Conservation (phyloP, 2,329 filamentous ascomycete species). For the Claviceps fusiformis region DNA sequence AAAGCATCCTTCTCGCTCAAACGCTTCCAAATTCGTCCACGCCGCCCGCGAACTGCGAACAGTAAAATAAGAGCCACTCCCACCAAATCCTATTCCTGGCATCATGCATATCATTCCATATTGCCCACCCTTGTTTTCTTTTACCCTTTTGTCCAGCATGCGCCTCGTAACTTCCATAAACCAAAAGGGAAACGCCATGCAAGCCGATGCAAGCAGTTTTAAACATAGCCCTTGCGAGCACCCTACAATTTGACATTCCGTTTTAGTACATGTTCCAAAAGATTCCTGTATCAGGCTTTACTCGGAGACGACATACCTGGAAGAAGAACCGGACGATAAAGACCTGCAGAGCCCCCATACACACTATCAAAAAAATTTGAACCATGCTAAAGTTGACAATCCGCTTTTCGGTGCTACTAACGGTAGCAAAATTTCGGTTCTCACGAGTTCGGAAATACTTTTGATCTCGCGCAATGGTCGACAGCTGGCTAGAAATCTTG, state of each 20-base stretch:
- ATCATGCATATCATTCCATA: constrained; percentile 15
- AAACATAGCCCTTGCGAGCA: constrained; percentile 57
- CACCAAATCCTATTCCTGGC: constrained; percentile 7
- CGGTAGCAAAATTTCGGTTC: constrained; percentile 97
- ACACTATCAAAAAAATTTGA: constrained; percentile 80
- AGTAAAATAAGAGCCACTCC: neutral
- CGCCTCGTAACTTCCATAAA: constrained; percentile 18
- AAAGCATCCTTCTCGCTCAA: neutral
- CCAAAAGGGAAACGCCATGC: constrained; percentile 5
- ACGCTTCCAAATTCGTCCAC: neutral
- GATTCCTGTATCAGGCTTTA: neutral
- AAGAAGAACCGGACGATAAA: constrained; percentile 99
- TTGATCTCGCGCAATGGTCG: constrained; percentile 89
- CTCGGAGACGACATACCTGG: constrained; percentile 42
- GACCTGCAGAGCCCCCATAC: constrained; percentile 92
- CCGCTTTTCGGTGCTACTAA: constrained; percentile 84
- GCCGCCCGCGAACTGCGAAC: neutral
- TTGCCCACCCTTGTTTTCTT: constrained; percentile 11
- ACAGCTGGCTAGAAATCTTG: constrained; percentile 85
- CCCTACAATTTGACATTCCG: constrained; percentile 27
- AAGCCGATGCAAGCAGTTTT: constrained; percentile 15
- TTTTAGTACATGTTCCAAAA: constrained; percentile 5
- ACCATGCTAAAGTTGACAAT: constrained; percentile 97
- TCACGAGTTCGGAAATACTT: constrained; percentile 99
- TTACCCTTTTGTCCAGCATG: constrained; percentile 8